Conservation (phyloP, 1,284 basidiomycete species). For the Flammula alnicola region DNA sequence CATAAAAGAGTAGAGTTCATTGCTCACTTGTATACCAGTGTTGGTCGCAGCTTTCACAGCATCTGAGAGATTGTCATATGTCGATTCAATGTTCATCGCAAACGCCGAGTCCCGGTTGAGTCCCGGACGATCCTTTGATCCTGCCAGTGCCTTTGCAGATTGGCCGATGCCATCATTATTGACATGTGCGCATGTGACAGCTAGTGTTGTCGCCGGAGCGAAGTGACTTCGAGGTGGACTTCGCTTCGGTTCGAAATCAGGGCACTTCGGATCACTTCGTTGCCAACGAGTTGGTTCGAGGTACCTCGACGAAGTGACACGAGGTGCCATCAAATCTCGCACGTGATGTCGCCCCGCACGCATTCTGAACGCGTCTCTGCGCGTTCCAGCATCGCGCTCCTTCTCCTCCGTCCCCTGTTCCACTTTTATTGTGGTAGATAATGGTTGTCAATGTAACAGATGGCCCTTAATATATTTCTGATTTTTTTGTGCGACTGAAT, state of each 20-base stretch:
- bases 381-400: slow-evolving; percentile 1
- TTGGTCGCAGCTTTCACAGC: too few relatives aligned
- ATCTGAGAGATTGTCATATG: too few relatives aligned
- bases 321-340: not conserved
- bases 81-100: too few relatives aligned
- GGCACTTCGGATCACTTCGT: slow-evolving; percentile 8
- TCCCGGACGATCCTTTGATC: too few relatives aligned
- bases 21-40: too few relatives aligned
- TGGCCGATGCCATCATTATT: too few relatives aligned
- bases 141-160: too few relatives aligned
- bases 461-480: not conserved
- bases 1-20: too few relatives aligned
- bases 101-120: too few relatives aligned
- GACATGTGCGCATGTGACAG: too few relatives aligned
- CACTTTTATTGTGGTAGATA: not conserved
- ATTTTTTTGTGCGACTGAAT: not conserved
- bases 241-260: slow-evolving; percentile 10
- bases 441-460: not conserved
- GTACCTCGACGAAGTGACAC: slow-evolving; percentile 4
- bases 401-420: slow-evolving; percentile 6
- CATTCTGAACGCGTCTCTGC: not conserved
- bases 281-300: slow-evolving; percentile 10
- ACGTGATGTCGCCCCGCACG: slow-evolving; percentile 3
- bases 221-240: slow-evolving; percentile 6
- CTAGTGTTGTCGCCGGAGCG: slow-evolving; percentile 8